Percentiles rank a stretch among this genome's conserved stretches.
Conservation (phyloP, 2,329 filamentous ascomycete species). For the Arthrobotrys conoides region DNA sequence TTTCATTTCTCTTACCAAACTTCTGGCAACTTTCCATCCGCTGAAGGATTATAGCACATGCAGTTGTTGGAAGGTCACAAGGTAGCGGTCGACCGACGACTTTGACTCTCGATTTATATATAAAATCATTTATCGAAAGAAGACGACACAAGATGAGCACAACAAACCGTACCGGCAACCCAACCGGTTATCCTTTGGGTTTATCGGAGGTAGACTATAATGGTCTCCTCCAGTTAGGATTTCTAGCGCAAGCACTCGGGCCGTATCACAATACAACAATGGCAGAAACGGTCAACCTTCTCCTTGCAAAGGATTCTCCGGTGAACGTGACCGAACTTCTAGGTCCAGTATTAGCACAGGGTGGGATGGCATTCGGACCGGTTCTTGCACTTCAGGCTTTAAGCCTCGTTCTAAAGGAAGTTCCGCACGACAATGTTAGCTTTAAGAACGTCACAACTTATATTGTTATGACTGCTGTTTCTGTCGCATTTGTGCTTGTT, state of each 20-base stretch:
- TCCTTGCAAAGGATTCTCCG: slow-evolving; percentile 42
- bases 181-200: slow-evolving; percentile 53
- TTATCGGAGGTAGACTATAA: slow-evolving; percentile 54
- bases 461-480: slow-evolving; percentile 56
- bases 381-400: slow-evolving; percentile 47
- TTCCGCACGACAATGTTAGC: slow-evolving; percentile 58
- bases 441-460: slow-evolving; percentile 54
- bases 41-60: slow-evolving; percentile 54
- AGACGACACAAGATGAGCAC: slow-evolving; percentile 37
- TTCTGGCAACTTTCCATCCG: slow-evolving; percentile 38
- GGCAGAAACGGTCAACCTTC: slow-evolving; percentile 54
- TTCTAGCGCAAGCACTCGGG: slow-evolving; percentile 54
- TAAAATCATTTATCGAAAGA: neutral
- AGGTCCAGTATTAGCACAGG: slow-evolving; percentile 39
- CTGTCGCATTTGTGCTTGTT: slow-evolving; percentile 51
- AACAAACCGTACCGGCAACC: slow-evolving; percentile 51
- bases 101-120: slow-evolving; percentile 31
- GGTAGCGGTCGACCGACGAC: slow-evolving; percentile 52
- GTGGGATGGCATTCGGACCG: slow-evolving; percentile 43
- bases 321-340: slow-evolving; percentile 51
- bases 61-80: slow-evolving; percentile 45
- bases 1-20: slow-evolving; percentile 33
- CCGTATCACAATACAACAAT: slow-evolving; percentile 59
- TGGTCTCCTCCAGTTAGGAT: slow-evolving; percentile 48
- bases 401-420: slow-evolving; percentile 43